Evolutionary conservation across 179 eudicot genomes (phyloP).

Genomic region (Sideroxylon spinosum): DNA sequence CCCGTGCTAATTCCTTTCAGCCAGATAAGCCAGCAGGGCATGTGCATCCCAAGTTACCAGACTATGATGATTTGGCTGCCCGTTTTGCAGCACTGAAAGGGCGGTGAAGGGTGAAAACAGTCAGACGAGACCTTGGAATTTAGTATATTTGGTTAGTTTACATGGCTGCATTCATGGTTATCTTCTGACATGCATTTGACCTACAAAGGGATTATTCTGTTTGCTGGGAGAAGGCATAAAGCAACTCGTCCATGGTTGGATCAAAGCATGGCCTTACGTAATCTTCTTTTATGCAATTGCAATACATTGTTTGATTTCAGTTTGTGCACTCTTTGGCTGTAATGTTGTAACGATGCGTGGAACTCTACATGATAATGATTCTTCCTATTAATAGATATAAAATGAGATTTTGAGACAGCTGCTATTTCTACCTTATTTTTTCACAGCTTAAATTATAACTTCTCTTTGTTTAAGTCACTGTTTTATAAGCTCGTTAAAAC

Average conservation of each 20-base stretch:
- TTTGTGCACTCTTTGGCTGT: slow-evolving; percentile 2
- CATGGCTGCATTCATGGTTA: not conserved
- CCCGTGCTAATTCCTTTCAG: slow-evolving; percentile 78
- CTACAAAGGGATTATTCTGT: not conserved
- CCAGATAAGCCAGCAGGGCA: slow-evolving; percentile 67
- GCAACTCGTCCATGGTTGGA: not conserved
- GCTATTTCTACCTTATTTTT: not conserved
- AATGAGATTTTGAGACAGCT: slow-evolving; percentile 11
- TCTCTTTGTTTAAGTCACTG: not conserved
- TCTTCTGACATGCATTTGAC: not conserved
- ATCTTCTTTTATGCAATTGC: not conserved
- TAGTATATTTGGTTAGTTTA: not conserved
- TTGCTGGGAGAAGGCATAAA: not conserved
- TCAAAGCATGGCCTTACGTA: not conserved
- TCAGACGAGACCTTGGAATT: not conserved
- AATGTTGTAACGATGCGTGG: slow-evolving; percentile 6
- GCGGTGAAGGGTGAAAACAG: slow-evolving; percentile 14
- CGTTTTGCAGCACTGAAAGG: slow-evolving; percentile 73
- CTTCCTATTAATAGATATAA: slow-evolving; percentile 11
- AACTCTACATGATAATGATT: slow-evolving; percentile 3
- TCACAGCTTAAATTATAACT: no score
- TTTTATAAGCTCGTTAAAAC: not conserved
- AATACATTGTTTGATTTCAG: slow-evolving; percentile 2
- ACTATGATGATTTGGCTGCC: slow-evolving; percentile 94
- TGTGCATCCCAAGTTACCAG: slow-evolving; percentile 95